phyloP scores from a whole-genome alignment of 306 rosid genomes.

The apple (Malus domestica) region ASM211411v1 NC_041801.1:728501-729000 shows the following conservation, averaged over 20 bases:
- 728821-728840: neutral
- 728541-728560: too few relatives aligned
- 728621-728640: neutral
- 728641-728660: neutral
- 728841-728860: constrained; percentile 14
- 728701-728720: neutral
- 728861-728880: neutral
- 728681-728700: neutral
- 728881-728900: neutral
- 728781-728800: constrained; percentile 1
- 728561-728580: too few relatives aligned
- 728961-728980: neutral
- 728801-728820: neutral
- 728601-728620: neutral
- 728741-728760: neutral
- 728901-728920: neutral
- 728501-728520: too few relatives aligned
- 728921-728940: neutral
- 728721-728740: neutral
- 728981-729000: neutral
- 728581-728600: too few relatives aligned
- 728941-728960: neutral
- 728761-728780: constrained; percentile 9
- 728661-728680: neutral
- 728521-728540: too few relatives aligned